Conservation (phyloP, 208 protist genomes). For the Strigomonas culicis region DNA sequence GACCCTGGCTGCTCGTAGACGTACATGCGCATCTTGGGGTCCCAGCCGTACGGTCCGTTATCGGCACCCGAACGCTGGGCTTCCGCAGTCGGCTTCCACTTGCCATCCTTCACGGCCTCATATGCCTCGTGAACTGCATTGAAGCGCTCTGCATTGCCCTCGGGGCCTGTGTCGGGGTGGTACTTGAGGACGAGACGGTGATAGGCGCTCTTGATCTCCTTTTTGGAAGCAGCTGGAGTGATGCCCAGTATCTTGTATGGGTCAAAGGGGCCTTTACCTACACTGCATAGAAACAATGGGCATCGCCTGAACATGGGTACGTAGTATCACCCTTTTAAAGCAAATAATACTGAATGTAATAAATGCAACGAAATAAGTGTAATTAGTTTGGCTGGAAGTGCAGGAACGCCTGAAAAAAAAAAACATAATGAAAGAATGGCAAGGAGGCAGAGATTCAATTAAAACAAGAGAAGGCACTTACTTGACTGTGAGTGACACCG, state of each 20-base stretch:
- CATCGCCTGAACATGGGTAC: too few relatives aligned
- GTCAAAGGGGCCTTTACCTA: slow-evolving; percentile 62
- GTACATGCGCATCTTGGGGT: slow-evolving; percentile 62
- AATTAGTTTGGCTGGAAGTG: too few relatives aligned
- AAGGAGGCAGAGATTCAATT: too few relatives aligned
- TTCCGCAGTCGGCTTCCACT: slow-evolving; percentile 28
- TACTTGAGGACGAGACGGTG: slow-evolving; percentile 63
- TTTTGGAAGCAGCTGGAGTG: slow-evolving; percentile 37
- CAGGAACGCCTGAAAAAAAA: too few relatives aligned
- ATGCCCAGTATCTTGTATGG: slow-evolving; percentile 83
- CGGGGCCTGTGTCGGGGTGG: slow-evolving; percentile 70
- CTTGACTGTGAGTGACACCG: too few relatives aligned
- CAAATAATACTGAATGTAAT: too few relatives aligned
- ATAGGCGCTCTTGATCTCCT: slow-evolving; percentile 74
- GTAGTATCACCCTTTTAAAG: too few relatives aligned
- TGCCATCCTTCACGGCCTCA: slow-evolving; percentile 60
- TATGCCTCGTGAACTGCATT: slow-evolving; percentile 82
- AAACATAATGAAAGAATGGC: too few relatives aligned
- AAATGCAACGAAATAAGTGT: too few relatives aligned
- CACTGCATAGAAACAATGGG: slow-evolving; percentile 20
- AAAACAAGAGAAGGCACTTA: too few relatives aligned
- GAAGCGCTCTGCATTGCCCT: slow-evolving; percentile 68
- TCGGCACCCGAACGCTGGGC: slow-evolving; percentile 5
- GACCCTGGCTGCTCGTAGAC: slow-evolving; percentile 79
- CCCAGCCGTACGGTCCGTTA: slow-evolving; percentile 27